Evolutionary conservation across 495 filamentous ascomycete species (phyloP), one percentile per base, ranked within the genome.

Genomic region (Penicillium mononematosum): DNA sequence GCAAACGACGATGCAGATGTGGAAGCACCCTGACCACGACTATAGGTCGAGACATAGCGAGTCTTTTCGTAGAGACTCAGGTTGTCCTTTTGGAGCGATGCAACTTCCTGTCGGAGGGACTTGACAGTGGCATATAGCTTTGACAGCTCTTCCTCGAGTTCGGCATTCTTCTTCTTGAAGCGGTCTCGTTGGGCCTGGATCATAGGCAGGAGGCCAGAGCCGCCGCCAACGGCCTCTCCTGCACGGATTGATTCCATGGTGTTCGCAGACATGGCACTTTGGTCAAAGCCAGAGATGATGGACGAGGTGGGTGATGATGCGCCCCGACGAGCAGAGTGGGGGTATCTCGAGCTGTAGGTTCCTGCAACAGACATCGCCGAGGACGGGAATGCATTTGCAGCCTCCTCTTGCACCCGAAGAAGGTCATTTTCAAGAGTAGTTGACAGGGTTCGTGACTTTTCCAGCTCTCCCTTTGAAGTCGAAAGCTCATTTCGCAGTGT

Each of bases 31-130:
- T 78, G 80, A 45, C 78, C 75, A 48, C 91, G 85, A 66, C 84
- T 92, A 78, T 96, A 98, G 5, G 90, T 90, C 14, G 92, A 95
- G 12, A 96, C 85, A 72, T 98, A 99, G 39, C 94, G 85, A 34
- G 94, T 96, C 80, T 97, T 99, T 70, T 99, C 94, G 70, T 99
- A 99, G 3, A 99, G 84, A 64, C 89, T 88, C 32, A 99, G 81
- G 68, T 99, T 99, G 72, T 99, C 94, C 70, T 91, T 94, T 67
- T 98, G 94, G 12, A 99, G 78, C 11, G 91, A 88, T 41, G 92
- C 87, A 60, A 99, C 84, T 66, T 99, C 94, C 57, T 93, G 90
- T 16, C 95, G 86, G 29, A 98, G 79, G 10, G 91, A 88, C 22
- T 93, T 92, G 25, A 98, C 87, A 0, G 84, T 88, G 39, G 79